phyloP scores from a whole-genome alignment of 257 asterid species.

The Penstemon davidsonii region DNA sequence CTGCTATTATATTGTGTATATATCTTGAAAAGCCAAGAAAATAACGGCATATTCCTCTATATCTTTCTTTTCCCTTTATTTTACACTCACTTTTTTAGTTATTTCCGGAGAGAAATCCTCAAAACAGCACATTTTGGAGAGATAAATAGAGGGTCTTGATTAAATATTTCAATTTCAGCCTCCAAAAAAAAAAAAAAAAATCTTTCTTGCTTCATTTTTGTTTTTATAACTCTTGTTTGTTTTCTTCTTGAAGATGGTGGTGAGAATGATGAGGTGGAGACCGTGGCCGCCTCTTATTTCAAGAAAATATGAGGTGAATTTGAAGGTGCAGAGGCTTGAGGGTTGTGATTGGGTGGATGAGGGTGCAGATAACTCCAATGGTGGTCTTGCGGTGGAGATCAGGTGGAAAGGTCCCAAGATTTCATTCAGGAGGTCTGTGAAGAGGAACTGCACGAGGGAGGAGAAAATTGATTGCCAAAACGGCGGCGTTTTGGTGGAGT shows the following conservation, averaged over 20 bases:
- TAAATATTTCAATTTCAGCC: not conserved
- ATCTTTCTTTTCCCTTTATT: constrained; percentile 7
- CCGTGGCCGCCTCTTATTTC: constrained; percentile 66
- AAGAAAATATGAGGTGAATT: constrained; percentile 48
- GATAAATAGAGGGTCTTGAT: not conserved
- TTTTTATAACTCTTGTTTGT: not conserved
- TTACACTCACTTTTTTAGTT: not conserved
- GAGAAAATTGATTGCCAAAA: constrained; percentile 38
- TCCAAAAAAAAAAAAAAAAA: not conserved
- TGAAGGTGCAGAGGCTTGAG: constrained; percentile 41
- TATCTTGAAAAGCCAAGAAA: constrained; percentile 18
- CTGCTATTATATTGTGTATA: constrained; percentile 4
- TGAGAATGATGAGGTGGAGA: constrained; percentile 63
- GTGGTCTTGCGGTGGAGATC: constrained; percentile 58
- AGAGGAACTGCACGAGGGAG: constrained; percentile 48
- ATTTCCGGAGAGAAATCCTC: constrained; percentile 7
- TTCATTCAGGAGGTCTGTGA: constrained; percentile 48
- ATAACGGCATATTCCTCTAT: constrained; percentile 37
- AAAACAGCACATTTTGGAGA: constrained; percentile 13
- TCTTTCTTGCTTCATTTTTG: constrained; percentile 14
- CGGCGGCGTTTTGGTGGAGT: constrained; percentile 62
- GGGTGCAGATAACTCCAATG: constrained; percentile 30
- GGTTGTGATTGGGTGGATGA: constrained; percentile 43
- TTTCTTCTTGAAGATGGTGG: constrained; percentile 41
- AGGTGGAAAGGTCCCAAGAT: constrained; percentile 62